Conservation (phyloP, 2,329 filamentous ascomycete species). For the Cryoendolithus antarcticus region DNA sequence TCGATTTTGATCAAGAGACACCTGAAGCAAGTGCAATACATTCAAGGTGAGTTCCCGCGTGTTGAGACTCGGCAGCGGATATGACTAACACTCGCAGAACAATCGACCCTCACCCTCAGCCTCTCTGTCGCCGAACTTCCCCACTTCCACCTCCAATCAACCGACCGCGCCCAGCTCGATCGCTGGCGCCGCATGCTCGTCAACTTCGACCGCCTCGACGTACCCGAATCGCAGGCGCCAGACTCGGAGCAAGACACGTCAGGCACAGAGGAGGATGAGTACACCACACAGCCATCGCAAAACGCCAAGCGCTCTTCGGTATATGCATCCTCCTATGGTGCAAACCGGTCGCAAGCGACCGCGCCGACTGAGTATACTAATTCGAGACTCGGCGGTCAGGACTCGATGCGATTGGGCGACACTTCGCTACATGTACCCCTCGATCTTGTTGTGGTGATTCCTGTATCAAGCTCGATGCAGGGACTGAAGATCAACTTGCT, state of each 20-base stretch:
- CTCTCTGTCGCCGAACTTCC: conserved; percentile 86
- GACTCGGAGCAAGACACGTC: conserved; percentile 74
- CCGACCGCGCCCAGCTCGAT: conserved; percentile 71
- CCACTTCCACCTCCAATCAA: conserved; percentile 85
- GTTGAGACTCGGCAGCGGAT: too few relatives aligned
- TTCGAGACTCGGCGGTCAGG: conserved; percentile 37
- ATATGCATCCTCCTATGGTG: conserved; percentile 69
- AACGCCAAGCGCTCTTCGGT: conserved; percentile 58
- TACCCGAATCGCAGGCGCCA: conserved; percentile 41
- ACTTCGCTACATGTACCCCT: conserved; percentile 71
- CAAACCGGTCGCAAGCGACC: conserved; percentile 69
- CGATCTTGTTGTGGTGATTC: conserved; percentile 91
- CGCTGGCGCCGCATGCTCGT: conserved; percentile 79
- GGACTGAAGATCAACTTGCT: conserved; percentile 93
- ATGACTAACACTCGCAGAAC: conserved; percentile 43
- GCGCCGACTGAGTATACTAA: conserved; percentile 86
- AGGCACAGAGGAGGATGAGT: conserved; percentile 81
- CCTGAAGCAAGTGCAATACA: conserved; percentile 72
- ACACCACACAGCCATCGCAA: conserved; percentile 35
- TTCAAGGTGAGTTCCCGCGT: conserved; percentile 26
- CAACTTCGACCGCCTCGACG: conserved; percentile 64
- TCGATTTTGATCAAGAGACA: conserved; percentile 98
- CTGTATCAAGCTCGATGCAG: conserved; percentile 97
- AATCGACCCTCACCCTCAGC: conserved; percentile 75
- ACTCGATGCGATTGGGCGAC: conserved; percentile 30